Base-by-base conservation (phyloP, 208 protist genomes). In the Leishmania mexicana region DNA sequence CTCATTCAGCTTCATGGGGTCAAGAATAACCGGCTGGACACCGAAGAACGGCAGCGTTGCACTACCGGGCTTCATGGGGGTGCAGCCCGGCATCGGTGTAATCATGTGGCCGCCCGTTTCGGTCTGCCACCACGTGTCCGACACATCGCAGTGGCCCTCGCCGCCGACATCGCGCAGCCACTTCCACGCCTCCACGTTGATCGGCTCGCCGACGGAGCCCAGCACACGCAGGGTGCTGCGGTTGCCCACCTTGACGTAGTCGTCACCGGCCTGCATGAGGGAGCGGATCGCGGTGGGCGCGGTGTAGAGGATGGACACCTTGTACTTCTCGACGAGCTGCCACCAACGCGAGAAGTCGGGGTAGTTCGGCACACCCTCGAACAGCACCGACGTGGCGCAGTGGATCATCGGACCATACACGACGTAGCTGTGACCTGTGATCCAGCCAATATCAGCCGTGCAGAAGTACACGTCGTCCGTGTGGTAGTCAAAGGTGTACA, bases 41-140 rank as follows among this genome's bases (percentile, higher is more conserved):
- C 99, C 99, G 84, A 99, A 99, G 92, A 99, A 99, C 60, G 99
- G 99, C 42, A 98, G 80, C 17, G 97, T 96, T 8, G 98, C 98
- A 40, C 93, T 95, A 51, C 99, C 98, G 2, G 98, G 96, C 90
- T 99, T 99, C 67, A 89, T 89, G n/a, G 97, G 91, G 3, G 92
- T 99, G 75, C 90, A 96, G 74, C 98, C 98, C 7, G 99, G 98
- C 62, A 99, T 85, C 53, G 98, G 94, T 13, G 97, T 99, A 74
- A 99, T 95, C 85, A 99, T 94, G 92, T 99, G 95, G 47, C 98
- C 98, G 65, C 98, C 98, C 54, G 98, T 98, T 92, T 99, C 99
- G 1, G 99, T 99, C 91, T 99, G 99, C 99, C 99, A 99, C 87
- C 94, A 99, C 57, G 99, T 99, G 88, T 99, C 99, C 1, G 99